Base-by-base conservation (phyloP, 352 stramenopile species). In the Globisporangium emineosum region DNA sequence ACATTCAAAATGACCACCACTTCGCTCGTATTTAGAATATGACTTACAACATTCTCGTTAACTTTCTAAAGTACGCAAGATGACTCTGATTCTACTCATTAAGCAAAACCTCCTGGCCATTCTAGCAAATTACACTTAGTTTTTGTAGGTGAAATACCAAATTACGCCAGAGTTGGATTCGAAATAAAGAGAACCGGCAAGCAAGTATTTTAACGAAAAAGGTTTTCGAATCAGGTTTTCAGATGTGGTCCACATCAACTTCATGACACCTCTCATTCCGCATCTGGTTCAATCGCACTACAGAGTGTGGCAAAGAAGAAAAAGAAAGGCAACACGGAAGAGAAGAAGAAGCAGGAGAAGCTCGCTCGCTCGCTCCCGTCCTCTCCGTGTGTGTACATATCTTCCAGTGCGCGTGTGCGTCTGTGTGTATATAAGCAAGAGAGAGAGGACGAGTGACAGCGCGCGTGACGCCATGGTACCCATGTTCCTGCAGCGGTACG, bases 401-500 rank as follows among this genome's bases (percentile, higher is more conserved):
- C 17, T 47, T 15, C 17, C 40, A 47, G 40, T 47, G 40, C 40
- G 17, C 17, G 40, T 45, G 40, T 17, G 40, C 40, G 3, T 21
- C 40, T 47, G 40, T 21, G 40, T 47, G 37, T 45, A 15, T 21
- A n/a, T n/a, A 45, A 47, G 17, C 19, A 17, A 10, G 40, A 47
- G 40, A 45, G 1, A 47, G 37, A 45, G 15, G 17, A 21, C 40
- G 19, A 47, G 40, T 6, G 17, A 47, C 40, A 23, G 23, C 47
- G 23, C 19, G 6, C 12, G 51, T 57, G 47, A 43, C 52, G n/a
- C n/a, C 19, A 62, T 57, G 53, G 56, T 60, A 42, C 52, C 61
- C 21, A 90, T 87, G 79, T 87, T 93, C 66, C 79, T 94, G 69
- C 81, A 94, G 77, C 81, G 86, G 64, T 94, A 94, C 67, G 81